Percentiles rank a stretch among this genome's conserved stretches.
These are phyloP conservation scores for Clonostachys rosea DNA, from an alignment of 2,329 filamentous ascomycete genomes.

Conservation along the genomic window DNA sequence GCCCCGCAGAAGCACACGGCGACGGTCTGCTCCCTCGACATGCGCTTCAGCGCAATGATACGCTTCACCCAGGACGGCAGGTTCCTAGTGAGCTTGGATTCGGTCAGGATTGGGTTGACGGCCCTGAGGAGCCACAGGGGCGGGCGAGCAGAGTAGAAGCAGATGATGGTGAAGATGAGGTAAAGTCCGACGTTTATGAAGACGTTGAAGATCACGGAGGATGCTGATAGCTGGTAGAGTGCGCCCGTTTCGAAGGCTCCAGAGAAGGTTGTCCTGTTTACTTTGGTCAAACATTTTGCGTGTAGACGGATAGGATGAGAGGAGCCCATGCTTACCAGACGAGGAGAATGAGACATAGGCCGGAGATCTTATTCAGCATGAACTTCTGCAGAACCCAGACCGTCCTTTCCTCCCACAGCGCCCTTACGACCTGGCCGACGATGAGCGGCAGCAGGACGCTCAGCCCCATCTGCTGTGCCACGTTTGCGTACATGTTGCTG, in stretches of 20 bases:
- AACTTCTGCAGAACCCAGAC: slow-evolving; percentile 47
- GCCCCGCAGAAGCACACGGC: slow-evolving; percentile 71
- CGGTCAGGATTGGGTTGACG: slow-evolving; percentile 25
- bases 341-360: slow-evolving; percentile 38
- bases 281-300: not conserved
- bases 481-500: slow-evolving; percentile 57
- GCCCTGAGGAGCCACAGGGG: slow-evolving; percentile 21
- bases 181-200: slow-evolving; percentile 64
- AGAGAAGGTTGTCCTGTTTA: slow-evolving; percentile 64
- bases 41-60: slow-evolving; percentile 40
- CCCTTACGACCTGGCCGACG: slow-evolving; percentile 56
- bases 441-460: slow-evolving; percentile 62
- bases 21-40: slow-evolving; percentile 58
- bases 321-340: slow-evolving; percentile 33
- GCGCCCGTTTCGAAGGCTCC: slow-evolving; percentile 60
- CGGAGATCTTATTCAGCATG: slow-evolving; percentile 44
- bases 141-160: slow-evolving; percentile 44
- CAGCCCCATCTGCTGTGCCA: slow-evolving; percentile 65
- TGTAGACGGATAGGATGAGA: not conserved
- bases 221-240: slow-evolving; percentile 49
- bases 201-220: slow-evolving; percentile 61
- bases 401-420: slow-evolving; percentile 42
- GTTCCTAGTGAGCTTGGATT: slow-evolving; percentile 14
- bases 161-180: slow-evolving; percentile 57
- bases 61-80: slow-evolving; percentile 20